Base-by-base conservation (phyloP, 257 asterid genomes). In the Solanum piurae region DNA sequence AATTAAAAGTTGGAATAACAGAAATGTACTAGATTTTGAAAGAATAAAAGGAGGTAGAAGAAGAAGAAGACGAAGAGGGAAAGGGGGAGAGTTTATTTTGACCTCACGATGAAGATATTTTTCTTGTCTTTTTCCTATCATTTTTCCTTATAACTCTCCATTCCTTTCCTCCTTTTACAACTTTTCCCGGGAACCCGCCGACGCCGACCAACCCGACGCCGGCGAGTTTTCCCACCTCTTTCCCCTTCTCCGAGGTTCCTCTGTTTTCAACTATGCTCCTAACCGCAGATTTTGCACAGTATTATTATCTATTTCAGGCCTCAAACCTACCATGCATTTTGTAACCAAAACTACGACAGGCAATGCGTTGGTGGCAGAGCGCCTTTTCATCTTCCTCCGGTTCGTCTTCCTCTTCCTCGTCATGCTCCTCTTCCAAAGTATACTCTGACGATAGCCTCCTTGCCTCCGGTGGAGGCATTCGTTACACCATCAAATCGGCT, bases 361-460 rank as follows among this genome's bases (percentile, higher is more conserved):
- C 88, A 86, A 86, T 86, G 88, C 52, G 83, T 86, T 86, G 88
- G 88, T 86, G 88, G 84, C 88, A 46, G 55, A 73, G 73, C 77
- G 83, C 89, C 16, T 46, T 86, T 49, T 37, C 88, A 55, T 90
- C 72, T 75, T 52, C 49, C n/a, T 25, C 84, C 13, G 74, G 36
- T 66, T 69, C 83, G 9, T 86, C 84, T 0, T 66, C 87, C 12
- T 49, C 87, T 21, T 18, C 87, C 1, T 5, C 97, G 0, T 93
- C 92, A 4, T 87, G 94, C 0, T 89, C 93, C 55, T 88, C 92
- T 29, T 87, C 93, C 31, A 94, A 89, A 89, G 86, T 94, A 49
- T 89, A 87, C 86, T 91, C 97, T 68, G 95, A 90, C 64, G 95
- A 93, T 10, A 89, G 49, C 77, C 66, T 89, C 31, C 72, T 91